Evolutionary conservation across 2,329 filamentous ascomycete species (phyloP), one percentile per base, ranked within the genome.

Genomic region (Coniochaeta sp.): DNA sequence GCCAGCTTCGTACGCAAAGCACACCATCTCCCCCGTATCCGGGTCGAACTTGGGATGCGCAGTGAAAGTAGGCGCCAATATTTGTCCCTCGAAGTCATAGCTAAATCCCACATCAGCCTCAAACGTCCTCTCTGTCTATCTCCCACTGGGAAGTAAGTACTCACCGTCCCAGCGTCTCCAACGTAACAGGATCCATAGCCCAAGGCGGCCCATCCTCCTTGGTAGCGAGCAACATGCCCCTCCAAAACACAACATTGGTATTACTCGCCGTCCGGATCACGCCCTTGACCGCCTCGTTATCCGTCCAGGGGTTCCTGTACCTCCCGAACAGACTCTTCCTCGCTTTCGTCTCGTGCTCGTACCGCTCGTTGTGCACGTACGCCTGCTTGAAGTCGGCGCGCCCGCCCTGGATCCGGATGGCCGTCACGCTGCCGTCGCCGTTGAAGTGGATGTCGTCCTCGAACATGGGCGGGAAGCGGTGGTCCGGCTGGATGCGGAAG

Each of bases 191-290:
- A 52, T 79, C 73, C 70, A 79, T 68, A 0, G 75, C 74, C 55
- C 70, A 79, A 1, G 76, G 76, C 13, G 73, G 74, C 0, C 72
- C 70, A 52, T 78, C 74, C 52, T 84, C 81, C 57, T 83, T 83
- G 50, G 67, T 70, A 0, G 78, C 78, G 4, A 82, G 66, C 52
- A 83, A 58, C 46, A 77, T 71, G 0, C 78, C 78, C 7, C 77
- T 67, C 74, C 77, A 83, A 58, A 76, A 80, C 1, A 78, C 67
- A n/a, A 83, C 66, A 52, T 84, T 83, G 1, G 80, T 83, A 56
- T 84, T 83, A 3, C 75, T 72, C 0, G 78, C 77, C 0, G 77
- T 82, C 20, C 78, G 67, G 35, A 82, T 77, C 5, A 80, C 73
- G 1, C 76, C 76, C 48, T 72, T 73, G 6, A 81, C 77, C 54